These are phyloP conservation scores for Xylaria longipes DNA, from an alignment of 495 filamentous ascomycete genomes.

Conservation along the genomic window DNA sequence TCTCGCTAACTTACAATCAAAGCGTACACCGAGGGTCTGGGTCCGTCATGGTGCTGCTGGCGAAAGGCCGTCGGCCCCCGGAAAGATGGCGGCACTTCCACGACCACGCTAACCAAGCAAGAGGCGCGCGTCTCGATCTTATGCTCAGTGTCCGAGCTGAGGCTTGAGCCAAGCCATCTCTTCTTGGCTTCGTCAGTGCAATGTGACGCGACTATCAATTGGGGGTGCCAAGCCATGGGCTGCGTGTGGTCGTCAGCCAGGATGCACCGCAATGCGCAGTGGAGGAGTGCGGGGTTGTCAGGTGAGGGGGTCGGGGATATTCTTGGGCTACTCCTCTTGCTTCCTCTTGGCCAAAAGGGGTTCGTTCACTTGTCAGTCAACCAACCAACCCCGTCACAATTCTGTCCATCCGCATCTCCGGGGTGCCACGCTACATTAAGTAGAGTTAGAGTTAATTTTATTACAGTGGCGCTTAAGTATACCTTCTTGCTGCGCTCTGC, in stretches of 20 bases:
- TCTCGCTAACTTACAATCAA: background rate
- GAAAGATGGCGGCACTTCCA: background rate
- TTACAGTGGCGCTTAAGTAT: background rate
- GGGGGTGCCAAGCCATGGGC: constrained; percentile 15
- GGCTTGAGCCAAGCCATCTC: background rate
- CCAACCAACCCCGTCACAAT: background rate
- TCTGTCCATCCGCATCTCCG: constrained; percentile 21
- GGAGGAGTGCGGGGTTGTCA: constrained; percentile 23
- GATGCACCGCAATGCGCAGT: constrained; percentile 3
- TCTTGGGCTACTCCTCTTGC: no score
- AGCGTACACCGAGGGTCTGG: background rate
- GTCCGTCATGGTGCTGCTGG: background rate
- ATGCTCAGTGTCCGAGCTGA: background rate
- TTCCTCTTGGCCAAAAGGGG: constrained; percentile 1
- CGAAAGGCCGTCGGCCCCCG: background rate
- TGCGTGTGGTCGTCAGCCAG: background rate
- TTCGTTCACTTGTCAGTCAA: background rate
- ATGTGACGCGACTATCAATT: constrained; percentile 9
- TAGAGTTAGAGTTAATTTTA: background rate
- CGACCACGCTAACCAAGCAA: constrained; percentile 7
- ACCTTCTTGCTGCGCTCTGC: background rate
- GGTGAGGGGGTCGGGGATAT: constrained; percentile 14
- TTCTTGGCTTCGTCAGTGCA: background rate
- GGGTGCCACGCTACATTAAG: background rate
- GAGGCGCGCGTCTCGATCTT: constrained; percentile 4